Base-by-base conservation (phyloP, 306 rosid genomes). In the Rosa lucieae region DNA sequence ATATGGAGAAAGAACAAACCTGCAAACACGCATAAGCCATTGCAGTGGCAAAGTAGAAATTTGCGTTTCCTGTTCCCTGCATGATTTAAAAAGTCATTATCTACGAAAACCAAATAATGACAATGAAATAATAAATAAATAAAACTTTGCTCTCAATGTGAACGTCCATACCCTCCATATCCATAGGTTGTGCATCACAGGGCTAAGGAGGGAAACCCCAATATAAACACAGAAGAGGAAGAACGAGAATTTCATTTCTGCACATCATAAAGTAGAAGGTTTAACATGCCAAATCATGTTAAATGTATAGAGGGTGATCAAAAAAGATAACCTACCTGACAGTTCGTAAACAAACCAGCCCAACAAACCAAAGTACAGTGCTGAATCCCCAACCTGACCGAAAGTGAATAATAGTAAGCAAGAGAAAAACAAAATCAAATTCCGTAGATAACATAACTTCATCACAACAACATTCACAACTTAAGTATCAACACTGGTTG, bases 131-230 rank as follows among this genome's bases (percentile, higher is more conserved):
- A 15, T 9, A 42, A 40, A 1, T 17, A 67, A 67, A 17, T 20
- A 10, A 58, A 58, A 7, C n/a, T 0, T n/a, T 56, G 4, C 48
- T 67, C 47, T 67, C 14, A 37, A 58, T 58, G 47, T 13, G 69
- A 63, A 2, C 66, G 8, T 8, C 46, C 91, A 78, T 92, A 94
- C 99, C 92, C 97, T 86, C 99, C 99, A 94, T 85, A 92, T 94
- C 99, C 99, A 94, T 76, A 92, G 87, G 84, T 94, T 94, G 92
- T 94, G 99, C 99, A 94, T 94, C 83, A 94, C 97, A 70, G 97
- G 98, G 86, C 98, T 92, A 61, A 94, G 97, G 71, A 92, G 92
- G 68, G 97, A 89, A 87, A 94, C 93, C 78, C 97, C 97, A 70
- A 91, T 80, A 84, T 89, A 91, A 81, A 89, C 95, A 70, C 97